A percentile compares a stretch with the other conserved stretches of the same genome.
Conservation (phyloP, 345 rosid genomes). For the Corchorus capsularis region DNA sequence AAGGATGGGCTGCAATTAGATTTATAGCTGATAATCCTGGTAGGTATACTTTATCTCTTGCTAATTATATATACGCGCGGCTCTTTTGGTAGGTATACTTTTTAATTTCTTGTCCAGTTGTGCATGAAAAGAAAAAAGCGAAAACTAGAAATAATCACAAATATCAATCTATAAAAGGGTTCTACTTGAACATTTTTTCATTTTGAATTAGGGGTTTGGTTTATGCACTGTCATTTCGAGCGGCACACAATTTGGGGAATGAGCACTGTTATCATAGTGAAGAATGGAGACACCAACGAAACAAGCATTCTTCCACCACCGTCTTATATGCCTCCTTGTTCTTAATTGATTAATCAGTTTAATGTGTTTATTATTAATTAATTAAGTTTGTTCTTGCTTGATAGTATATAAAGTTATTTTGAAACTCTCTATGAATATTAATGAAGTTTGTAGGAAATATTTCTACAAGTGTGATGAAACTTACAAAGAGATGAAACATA, state of each 20-base stretch:
- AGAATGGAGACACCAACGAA: conserved; percentile 17
- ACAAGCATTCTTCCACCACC: conserved; percentile 6
- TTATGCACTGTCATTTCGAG: conserved; percentile 37
- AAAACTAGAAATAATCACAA: too few species aligned
- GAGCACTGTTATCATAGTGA: conserved; percentile 32
- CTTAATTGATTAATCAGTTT: not conserved
- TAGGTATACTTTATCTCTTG: not conserved
- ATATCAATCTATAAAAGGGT: not conserved
- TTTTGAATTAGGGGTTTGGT: conserved; percentile 30
- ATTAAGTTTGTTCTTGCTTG: too few species aligned
- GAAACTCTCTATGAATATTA: too few species aligned
- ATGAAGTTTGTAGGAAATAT: too few species aligned
- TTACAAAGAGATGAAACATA: too few species aligned
- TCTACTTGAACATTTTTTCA: too few species aligned
- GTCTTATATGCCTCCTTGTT: conserved; percentile 5
- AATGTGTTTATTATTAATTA: not conserved
- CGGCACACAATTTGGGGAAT: conserved; percentile 31
- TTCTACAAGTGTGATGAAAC: too few species aligned
- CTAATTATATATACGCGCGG: not conserved
- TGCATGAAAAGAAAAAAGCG: too few species aligned
- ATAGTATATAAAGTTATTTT: too few species aligned
- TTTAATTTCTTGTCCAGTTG: not conserved
- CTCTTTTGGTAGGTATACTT: too few species aligned
- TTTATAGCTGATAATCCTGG: conserved; percentile 34
- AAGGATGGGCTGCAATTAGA: conserved; percentile 35